A percentile compares a stretch with the other conserved stretches of the same genome.
Conservation (phyloP, 2,329 filamentous ascomycete genomes). For the Tolypocladium album region DNA sequence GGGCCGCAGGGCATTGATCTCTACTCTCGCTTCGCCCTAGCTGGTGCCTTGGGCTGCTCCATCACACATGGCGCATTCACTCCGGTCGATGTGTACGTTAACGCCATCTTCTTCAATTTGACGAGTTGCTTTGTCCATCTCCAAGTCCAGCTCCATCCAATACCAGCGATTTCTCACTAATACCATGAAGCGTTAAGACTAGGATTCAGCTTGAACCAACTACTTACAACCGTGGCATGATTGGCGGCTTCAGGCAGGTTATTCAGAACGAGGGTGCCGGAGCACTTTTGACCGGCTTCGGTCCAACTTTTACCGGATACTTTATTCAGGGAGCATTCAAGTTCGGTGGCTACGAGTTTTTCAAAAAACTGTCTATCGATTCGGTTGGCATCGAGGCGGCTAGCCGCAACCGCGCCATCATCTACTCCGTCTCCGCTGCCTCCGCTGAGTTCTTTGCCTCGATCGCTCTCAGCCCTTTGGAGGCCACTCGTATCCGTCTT, state of each 20-base stretch:
- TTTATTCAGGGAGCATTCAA: conserved; percentile 92
- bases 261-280: conserved; percentile 74
- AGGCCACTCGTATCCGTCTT: conserved; percentile 88
- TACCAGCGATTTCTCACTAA: neutral
- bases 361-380: conserved; percentile 88
- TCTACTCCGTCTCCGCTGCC: conserved; percentile 65
- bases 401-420: conserved; percentile 65
- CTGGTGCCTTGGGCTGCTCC: conserved; percentile 95
- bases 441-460: conserved; percentile 61
- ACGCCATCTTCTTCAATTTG: no score
- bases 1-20: conserved; percentile 44
- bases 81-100: conserved; percentile 88
- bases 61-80: conserved; percentile 95
- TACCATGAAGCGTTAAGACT: conserved; percentile 70
- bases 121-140: no score
- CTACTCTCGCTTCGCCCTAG: conserved; percentile 94
- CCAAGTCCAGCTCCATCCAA: no score
- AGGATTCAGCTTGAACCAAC: conserved; percentile 84
- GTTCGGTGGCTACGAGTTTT: conserved; percentile 92
- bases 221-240: conserved; percentile 80
- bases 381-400: conserved; percentile 66
- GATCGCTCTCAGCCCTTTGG: conserved; percentile 79
- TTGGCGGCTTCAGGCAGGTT: conserved; percentile 81
- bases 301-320: conserved; percentile 80
- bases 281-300: conserved; percentile 76